Conservation (phyloP, 306 rosid species). For the Vigna reflexopilosa region DNA sequence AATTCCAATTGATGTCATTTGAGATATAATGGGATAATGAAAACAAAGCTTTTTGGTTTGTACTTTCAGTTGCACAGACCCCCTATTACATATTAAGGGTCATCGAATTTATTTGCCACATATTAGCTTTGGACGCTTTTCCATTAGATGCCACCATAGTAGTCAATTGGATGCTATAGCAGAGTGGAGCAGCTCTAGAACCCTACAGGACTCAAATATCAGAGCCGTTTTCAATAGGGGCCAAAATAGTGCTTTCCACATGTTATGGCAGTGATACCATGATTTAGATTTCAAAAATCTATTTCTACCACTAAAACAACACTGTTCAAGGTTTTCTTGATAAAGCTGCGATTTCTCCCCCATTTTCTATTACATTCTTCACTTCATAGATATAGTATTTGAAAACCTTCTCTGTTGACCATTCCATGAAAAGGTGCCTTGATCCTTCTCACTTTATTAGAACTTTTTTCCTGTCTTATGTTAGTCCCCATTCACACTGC, state of each 20-base stretch:
- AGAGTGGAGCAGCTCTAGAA: not conserved
- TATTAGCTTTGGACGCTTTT: conserved; percentile 35
- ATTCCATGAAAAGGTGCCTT: not conserved
- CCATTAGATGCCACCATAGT: conserved; percentile 10
- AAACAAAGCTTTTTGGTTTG: conserved; percentile 11
- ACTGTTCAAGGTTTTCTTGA: not conserved
- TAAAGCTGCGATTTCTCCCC: not conserved
- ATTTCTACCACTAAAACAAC: not conserved
- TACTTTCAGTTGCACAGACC: conserved; percentile 9
- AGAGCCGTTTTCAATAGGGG: not conserved
- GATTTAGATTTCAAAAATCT: not conserved
- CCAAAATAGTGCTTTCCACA: not conserved
- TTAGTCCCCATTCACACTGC: not conserved
- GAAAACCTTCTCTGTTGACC: not conserved
- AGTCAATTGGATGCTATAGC: not conserved
- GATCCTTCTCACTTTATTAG: not conserved
- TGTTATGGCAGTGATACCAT: not conserved
- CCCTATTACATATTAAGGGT: conserved; percentile 8
- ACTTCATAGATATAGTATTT: not conserved
- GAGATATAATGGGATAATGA: conserved; percentile 18
- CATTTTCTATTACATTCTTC: not conserved
- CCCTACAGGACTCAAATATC: not conserved
- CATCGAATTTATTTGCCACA: conserved; percentile 24
- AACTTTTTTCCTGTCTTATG: not conserved
- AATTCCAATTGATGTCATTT: conserved; percentile 5